These are phyloP conservation scores for Arabidopsis arenosa DNA, from an alignment of 345 rosid genomes.

Conservation along the genomic window DNA sequence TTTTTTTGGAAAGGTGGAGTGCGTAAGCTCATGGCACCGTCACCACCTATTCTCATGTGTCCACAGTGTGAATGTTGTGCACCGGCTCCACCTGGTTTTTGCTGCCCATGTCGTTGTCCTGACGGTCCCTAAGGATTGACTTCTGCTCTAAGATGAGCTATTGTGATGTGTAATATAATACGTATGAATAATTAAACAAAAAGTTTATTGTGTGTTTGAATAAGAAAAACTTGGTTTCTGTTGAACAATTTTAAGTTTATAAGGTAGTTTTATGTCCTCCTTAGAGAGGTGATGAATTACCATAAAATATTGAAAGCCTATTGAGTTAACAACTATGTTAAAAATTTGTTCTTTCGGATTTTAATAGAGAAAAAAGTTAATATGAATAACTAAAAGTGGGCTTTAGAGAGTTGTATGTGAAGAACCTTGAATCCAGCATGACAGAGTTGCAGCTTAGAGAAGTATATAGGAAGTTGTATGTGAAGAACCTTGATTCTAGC, in stretches of 20 bases:
- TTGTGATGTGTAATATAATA: slow-evolving; percentile 2
- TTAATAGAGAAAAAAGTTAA: neutral
- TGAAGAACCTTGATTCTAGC: too few relatives aligned
- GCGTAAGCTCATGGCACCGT: slow-evolving; percentile 44
- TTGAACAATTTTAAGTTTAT: neutral
- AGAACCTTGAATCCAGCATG: too few relatives aligned
- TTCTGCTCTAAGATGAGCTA: slow-evolving; percentile 5
- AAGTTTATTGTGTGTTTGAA: neutral
- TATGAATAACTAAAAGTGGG: too few relatives aligned
- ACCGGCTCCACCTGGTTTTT: slow-evolving; percentile 39
- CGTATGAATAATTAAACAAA: slow-evolving; percentile 20
- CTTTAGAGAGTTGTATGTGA: too few relatives aligned
- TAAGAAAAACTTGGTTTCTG: slow-evolving; percentile 15
- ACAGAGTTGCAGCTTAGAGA: too few relatives aligned
- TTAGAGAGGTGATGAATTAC: neutral
- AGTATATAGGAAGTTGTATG: too few relatives aligned
- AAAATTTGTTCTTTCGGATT: neutral
- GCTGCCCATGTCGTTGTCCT: slow-evolving; percentile 44
- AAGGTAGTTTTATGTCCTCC: neutral
- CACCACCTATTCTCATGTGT: slow-evolving; percentile 43
- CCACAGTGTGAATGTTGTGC: slow-evolving; percentile 46
- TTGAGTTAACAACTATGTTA: neutral
- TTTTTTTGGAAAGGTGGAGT: too few relatives aligned
- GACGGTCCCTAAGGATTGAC: slow-evolving; percentile 22
- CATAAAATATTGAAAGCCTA: neutral